A percentile compares a stretch with the other conserved stretches of the same genome.
These are phyloP conservation scores for Xerocomus potaroensis DNA, from an alignment of 768 basidiomycete genomes.

Conservation along the genomic window DNA sequence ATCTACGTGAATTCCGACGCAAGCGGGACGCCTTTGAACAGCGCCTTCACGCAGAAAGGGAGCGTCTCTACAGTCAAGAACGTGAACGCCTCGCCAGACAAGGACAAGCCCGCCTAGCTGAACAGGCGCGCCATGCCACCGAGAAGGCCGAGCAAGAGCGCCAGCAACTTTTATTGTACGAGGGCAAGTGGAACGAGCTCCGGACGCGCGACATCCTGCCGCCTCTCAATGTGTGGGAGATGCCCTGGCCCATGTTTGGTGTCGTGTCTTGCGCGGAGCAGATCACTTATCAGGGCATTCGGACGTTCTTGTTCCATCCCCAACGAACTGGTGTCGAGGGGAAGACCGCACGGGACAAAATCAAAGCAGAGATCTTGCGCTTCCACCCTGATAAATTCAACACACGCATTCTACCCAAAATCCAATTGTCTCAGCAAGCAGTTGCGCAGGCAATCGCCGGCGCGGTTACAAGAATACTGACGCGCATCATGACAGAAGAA, in stretches of 20 bases:
- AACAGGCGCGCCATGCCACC: slow-evolving; percentile 11
- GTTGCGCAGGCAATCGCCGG: slow-evolving; percentile 36
- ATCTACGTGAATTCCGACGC: background rate
- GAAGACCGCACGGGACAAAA: slow-evolving; percentile 32
- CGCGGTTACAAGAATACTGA: slow-evolving; percentile 39
- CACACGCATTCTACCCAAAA: slow-evolving; percentile 31
- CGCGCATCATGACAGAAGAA: slow-evolving; percentile 28
- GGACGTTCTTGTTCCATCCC: slow-evolving; percentile 39
- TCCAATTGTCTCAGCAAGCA: slow-evolving; percentile 31
- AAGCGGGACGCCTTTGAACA: background rate
- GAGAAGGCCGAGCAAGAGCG: slow-evolving; percentile 4
- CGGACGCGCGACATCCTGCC: slow-evolving; percentile 19
- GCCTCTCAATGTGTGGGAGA: slow-evolving; percentile 24
- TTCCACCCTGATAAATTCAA: slow-evolving; percentile 58
- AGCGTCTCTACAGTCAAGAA: slow-evolving; percentile 4
- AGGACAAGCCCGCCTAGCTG: slow-evolving; percentile 18
- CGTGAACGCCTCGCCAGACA: slow-evolving; percentile 15
- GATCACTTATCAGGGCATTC: slow-evolving; percentile 35
- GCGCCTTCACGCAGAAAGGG: background rate
- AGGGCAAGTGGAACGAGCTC: slow-evolving; percentile 37
- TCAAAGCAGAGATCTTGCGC: slow-evolving; percentile 44
- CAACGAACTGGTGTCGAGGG: slow-evolving; percentile 25
- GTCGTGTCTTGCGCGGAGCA: slow-evolving; percentile 18
- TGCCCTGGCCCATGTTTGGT: slow-evolving; percentile 45
- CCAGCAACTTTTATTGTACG: slow-evolving; percentile 25